These are phyloP conservation scores for Geotrichum siamense DNA, from an alignment of 1,139 yeast genomes.

Conservation along the genomic window DNA sequence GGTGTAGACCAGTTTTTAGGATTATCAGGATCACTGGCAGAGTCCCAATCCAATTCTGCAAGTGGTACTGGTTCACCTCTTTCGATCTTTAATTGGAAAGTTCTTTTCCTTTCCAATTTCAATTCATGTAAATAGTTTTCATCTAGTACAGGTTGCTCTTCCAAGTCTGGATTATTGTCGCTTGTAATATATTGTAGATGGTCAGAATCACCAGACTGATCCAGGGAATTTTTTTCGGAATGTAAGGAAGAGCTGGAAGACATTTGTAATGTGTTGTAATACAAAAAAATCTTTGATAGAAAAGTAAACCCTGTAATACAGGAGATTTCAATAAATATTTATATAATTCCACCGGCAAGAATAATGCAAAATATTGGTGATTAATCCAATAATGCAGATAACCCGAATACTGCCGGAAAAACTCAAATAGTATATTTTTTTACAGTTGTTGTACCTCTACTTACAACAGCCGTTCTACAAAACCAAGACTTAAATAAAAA, in stretches of 20 bases:
- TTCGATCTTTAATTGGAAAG: constrained; percentile 6
- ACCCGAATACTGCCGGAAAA: too few species aligned
- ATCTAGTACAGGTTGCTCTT: not conserved
- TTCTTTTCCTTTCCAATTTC: not conserved
- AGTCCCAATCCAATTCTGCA: constrained; percentile 17
- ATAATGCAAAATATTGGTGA: too few species aligned
- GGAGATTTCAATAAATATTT: too few species aligned
- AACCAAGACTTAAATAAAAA: too few species aligned
- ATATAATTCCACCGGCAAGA: too few species aligned
- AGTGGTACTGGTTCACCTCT: constrained; percentile 11
- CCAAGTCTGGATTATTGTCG: not conserved
- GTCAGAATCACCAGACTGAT: not conserved
- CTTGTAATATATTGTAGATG: not conserved
- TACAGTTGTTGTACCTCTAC: too few species aligned
- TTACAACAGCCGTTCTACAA: too few species aligned
- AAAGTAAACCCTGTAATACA: too few species aligned
- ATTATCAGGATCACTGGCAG: constrained; percentile 28
- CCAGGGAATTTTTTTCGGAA: not conserved
- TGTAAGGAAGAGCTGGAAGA: not conserved
- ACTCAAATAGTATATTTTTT: too few species aligned
- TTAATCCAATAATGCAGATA: too few species aligned
- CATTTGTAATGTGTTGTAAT: too few species aligned
- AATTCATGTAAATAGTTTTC: not conserved
- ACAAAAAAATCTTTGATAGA: too few species aligned
- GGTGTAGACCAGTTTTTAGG: constrained; percentile 32